Conservation (phyloP, 352 stramenopile species). For the Poterioochromonas sp. region DNA sequence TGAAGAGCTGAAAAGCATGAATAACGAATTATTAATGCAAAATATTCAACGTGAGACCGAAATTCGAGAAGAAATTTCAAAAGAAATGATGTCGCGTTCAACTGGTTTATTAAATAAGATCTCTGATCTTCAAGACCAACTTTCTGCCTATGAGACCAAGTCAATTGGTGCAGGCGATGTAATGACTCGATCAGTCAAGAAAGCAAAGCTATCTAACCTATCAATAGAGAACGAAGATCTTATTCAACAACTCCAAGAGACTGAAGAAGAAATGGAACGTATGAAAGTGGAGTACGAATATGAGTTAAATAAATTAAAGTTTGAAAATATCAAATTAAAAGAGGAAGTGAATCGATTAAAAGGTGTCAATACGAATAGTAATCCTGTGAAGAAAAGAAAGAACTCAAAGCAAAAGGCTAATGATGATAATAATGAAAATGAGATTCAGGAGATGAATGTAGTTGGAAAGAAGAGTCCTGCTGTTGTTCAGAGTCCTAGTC, state of each 20-base stretch:
- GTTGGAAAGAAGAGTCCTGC: too few species aligned
- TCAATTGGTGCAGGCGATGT: slow-evolving; percentile 48
- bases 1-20: neutral
- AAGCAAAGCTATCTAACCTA: slow-evolving; percentile 31
- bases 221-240: slow-evolving; percentile 44
- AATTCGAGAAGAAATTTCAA: slow-evolving; percentile 11
- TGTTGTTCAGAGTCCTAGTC: too few species aligned
- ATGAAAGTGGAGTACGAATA: slow-evolving; percentile 43
- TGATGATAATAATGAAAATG: too few species aligned
- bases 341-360: neutral
- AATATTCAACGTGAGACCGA: neutral
- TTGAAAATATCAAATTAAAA: neutral
- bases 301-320: neutral
- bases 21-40: neutral
- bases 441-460: too few species aligned
- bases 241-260: slow-evolving; percentile 45
- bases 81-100: slow-evolving; percentile 2
- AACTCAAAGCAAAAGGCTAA: too few species aligned
- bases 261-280: slow-evolving; percentile 45
- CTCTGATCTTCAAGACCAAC: neutral
- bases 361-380: too few species aligned
- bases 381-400: too few species aligned
- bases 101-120: neutral
- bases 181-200: slow-evolving; percentile 30
- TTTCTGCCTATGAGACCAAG: slow-evolving; percentile 22